phyloP scores from a whole-genome alignment of 768 basidiomycete genomes.

The Lyophyllum shimeji region DNA sequence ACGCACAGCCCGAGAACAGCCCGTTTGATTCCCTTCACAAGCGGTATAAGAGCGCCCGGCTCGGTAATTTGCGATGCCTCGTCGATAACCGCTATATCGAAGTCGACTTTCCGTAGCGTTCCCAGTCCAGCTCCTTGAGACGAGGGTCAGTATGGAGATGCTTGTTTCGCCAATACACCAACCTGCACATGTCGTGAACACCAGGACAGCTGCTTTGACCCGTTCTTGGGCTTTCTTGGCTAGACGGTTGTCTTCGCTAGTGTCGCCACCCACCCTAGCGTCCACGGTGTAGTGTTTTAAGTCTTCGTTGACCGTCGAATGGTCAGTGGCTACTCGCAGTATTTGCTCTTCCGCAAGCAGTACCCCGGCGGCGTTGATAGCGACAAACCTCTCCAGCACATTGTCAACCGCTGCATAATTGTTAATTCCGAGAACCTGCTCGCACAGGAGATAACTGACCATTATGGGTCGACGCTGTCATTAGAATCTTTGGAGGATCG shows the following conservation, averaged over 20 bases:
- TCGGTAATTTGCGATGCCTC: constrained; percentile 74
- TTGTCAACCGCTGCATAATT: constrained; percentile 65
- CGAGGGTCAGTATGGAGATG: neutral
- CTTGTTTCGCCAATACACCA: neutral
- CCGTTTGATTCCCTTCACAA: constrained; percentile 59
- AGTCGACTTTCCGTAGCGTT: constrained; percentile 52
- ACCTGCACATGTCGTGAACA: constrained; percentile 70
- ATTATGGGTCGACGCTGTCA: constrained; percentile 74
- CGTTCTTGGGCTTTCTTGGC: constrained; percentile 59
- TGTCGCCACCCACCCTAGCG: constrained; percentile 61
- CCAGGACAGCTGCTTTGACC: constrained; percentile 53
- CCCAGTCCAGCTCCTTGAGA: constrained; percentile 53
- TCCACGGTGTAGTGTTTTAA: constrained; percentile 63
- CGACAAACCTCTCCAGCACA: constrained; percentile 62
- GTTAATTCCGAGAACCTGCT: neutral
- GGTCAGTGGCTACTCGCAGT: constrained; percentile 68
- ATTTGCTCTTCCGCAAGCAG: constrained; percentile 57
- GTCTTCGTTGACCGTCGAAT: constrained; percentile 56
- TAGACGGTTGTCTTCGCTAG: constrained; percentile 57
- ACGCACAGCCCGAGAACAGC: constrained; percentile 57
- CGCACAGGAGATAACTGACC: constrained; percentile 31
- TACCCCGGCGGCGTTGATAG: constrained; percentile 38
- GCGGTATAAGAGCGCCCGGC: constrained; percentile 61
- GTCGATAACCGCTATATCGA: constrained; percentile 64
- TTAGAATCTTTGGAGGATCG: constrained; percentile 49